These are phyloP conservation scores for Camellia oleifera DNA, from an alignment of 179 eudicot species.

Conservation along the genomic window DNA sequence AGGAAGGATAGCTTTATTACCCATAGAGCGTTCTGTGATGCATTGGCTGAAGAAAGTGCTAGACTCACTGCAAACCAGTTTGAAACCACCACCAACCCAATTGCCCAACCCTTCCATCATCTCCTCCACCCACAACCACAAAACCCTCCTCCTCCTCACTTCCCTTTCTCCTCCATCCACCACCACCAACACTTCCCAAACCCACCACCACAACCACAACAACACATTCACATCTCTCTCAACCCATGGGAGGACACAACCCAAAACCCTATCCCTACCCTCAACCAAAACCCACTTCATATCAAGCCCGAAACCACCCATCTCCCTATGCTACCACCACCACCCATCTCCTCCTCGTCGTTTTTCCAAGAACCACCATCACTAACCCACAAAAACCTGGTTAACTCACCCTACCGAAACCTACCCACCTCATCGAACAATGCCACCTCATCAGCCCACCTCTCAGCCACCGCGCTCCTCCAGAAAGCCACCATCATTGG, in stretches of 20 bases:
- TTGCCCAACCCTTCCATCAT: slow-evolving; percentile 7
- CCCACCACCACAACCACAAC: slow-evolving; percentile 18
- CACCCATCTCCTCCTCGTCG: slow-evolving; percentile 22
- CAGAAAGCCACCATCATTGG: slow-evolving; percentile 68
- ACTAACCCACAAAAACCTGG: slow-evolving; percentile 16
- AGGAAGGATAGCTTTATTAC: slow-evolving; percentile 94
- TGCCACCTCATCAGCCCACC: slow-evolving; percentile 43
- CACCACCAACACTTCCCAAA: slow-evolving; percentile 6
- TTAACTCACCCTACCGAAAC: slow-evolving; percentile 20
- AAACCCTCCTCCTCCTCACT: slow-evolving; percentile 4
- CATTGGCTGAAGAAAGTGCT: slow-evolving; percentile 91
- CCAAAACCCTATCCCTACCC: slow-evolving; percentile 44
- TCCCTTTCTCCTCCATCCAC: background rate
- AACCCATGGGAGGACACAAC: slow-evolving; percentile 29
- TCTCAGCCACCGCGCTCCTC: slow-evolving; percentile 80
- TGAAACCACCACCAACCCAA: background rate
- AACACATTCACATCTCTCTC: slow-evolving; percentile 16
- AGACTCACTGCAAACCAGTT: slow-evolving; percentile 50
- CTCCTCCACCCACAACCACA: slow-evolving; percentile 4
- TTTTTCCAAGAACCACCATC: slow-evolving; percentile 31
- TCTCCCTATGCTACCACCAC: slow-evolving; percentile 29
- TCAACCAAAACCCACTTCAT: slow-evolving; percentile 21
- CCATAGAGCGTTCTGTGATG: slow-evolving; percentile 93
- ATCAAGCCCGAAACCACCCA: slow-evolving; percentile 46
- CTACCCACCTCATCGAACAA: slow-evolving; percentile 15